Percentiles rank a stretch among this genome's conserved stretches.
Evolutionary conservation across 1,284 basidiomycete genomes (phyloP).

Genomic region (Tilletia walkeri): DNA sequence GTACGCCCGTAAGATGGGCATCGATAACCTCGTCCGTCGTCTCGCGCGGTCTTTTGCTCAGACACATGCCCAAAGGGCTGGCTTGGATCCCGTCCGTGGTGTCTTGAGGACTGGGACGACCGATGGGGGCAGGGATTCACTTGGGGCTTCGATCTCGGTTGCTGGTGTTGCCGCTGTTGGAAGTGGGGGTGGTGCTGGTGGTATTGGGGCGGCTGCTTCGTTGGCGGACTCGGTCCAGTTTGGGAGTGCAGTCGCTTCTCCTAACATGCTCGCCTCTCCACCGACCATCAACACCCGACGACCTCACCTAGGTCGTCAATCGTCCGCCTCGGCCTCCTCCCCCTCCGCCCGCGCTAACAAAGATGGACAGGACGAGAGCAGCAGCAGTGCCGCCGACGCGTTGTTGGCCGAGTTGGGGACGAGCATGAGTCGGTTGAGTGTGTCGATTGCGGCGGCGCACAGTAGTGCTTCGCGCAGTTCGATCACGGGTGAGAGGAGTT

Average conservation of each 20-base stretch:
- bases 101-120: not conserved
- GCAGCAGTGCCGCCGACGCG: not conserved
- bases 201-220: too few relatives aligned
- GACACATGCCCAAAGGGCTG: not conserved
- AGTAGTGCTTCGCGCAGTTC: not conserved
- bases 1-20: constrained; percentile 2
- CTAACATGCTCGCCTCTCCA: not conserved
- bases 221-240: constrained; percentile 1
- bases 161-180: not conserved
- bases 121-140: not conserved
- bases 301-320: not conserved
- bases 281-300: not conserved
- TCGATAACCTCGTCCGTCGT: not conserved
- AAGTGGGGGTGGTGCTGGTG: not conserved
- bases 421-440: not conserved
- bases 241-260: not conserved
- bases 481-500: not conserved
- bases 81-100: not conserved
- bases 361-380: too few relatives aligned
- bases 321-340: not conserved
- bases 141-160: not conserved
- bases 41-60: not conserved
- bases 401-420: not conserved
- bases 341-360: too few relatives aligned
- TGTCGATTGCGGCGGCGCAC: not conserved